Evolutionary conservation across 163 green algal genomes (phyloP).

Genomic region (Volvox carteri): DNA sequence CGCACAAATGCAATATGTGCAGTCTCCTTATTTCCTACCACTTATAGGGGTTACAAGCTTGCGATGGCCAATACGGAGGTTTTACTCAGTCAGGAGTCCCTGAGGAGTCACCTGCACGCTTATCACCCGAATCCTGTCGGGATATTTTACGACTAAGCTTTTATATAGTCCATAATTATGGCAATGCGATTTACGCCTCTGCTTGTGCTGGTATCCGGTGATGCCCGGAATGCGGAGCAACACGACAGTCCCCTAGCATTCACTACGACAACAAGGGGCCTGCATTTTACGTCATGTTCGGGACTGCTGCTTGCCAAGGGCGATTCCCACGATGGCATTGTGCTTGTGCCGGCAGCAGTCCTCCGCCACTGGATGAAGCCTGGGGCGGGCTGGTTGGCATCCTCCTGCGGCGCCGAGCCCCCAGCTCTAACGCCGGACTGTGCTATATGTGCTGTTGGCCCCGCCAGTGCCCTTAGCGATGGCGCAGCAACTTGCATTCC

Average conservation of each 20-base stretch:
- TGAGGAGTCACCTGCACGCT: neutral
- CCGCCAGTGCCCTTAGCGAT: neutral
- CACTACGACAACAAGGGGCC: neutral
- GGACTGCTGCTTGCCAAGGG: neutral
- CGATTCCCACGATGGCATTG: neutral
- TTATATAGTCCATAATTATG: neutral
- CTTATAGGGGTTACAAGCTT: neutral
- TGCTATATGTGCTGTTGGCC: slow-evolving; percentile 23
- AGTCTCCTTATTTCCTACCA: neutral
- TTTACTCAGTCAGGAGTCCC: neutral
- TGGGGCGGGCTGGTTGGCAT: neutral
- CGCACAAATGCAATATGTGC: no score
- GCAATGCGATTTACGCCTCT: slow-evolving; percentile 14
- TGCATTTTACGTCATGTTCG: slow-evolving; percentile 42
- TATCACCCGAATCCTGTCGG: neutral
- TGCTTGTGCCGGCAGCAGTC: neutral
- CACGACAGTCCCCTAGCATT: neutral
- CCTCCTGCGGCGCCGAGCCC: neutral
- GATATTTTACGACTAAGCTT: neutral
- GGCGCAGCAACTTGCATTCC: neutral
- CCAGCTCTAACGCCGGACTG: neutral
- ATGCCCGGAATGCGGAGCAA: neutral
- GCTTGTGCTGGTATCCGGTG: slow-evolving; percentile 26
- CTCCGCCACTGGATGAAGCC: slow-evolving; percentile 1
- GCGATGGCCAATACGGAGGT: neutral